These are phyloP conservation scores for Entophlyctis luteolus DNA, from an alignment of 192 early-diverging fungal species.

Conservation along the genomic window DNA sequence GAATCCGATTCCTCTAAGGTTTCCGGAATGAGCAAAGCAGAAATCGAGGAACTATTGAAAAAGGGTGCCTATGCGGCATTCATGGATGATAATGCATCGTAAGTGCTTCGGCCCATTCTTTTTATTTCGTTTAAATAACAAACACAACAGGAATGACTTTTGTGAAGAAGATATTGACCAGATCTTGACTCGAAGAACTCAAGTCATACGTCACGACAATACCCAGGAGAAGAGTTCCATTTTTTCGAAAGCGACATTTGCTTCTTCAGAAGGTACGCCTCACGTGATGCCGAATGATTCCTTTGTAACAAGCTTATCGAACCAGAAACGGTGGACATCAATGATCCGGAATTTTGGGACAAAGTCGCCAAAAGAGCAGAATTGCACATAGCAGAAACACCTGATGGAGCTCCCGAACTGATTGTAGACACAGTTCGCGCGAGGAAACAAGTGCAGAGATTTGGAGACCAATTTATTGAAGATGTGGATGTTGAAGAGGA, in stretches of 20 bases:
- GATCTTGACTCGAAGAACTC: constrained; percentile 72
- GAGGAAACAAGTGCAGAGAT: constrained; percentile 48
- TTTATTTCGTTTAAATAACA: constrained; percentile 3
- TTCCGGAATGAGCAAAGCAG: constrained; percentile 63
- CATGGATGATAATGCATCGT: constrained; percentile 71
- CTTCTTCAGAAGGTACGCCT: constrained; percentile 32
- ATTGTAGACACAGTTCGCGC: constrained; percentile 69
- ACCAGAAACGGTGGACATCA: constrained; percentile 63
- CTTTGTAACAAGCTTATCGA: not conserved
- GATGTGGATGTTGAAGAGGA: constrained; percentile 2
- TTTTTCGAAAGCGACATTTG: constrained; percentile 84
- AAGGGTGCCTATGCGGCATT: constrained; percentile 87
- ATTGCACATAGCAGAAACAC: constrained; percentile 57
- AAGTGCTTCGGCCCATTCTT: constrained; percentile 18
- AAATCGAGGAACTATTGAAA: constrained; percentile 80
- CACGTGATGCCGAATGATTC: constrained; percentile 1
- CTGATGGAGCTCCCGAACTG: constrained; percentile 50
- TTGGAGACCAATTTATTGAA: constrained; percentile 11
- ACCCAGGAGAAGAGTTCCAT: constrained; percentile 67
- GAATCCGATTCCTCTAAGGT: constrained; percentile 25
- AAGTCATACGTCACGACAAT: constrained; percentile 71
- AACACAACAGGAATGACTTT: constrained; percentile 52
- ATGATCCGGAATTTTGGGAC: constrained; percentile 88
- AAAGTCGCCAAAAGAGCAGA: constrained; percentile 77
- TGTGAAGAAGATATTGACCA: constrained; percentile 87